Percentiles rank a stretch among this genome's conserved stretches.
Conservation (phyloP, 768 basidiomycete species). For the Clathrus columnatus region DNA sequence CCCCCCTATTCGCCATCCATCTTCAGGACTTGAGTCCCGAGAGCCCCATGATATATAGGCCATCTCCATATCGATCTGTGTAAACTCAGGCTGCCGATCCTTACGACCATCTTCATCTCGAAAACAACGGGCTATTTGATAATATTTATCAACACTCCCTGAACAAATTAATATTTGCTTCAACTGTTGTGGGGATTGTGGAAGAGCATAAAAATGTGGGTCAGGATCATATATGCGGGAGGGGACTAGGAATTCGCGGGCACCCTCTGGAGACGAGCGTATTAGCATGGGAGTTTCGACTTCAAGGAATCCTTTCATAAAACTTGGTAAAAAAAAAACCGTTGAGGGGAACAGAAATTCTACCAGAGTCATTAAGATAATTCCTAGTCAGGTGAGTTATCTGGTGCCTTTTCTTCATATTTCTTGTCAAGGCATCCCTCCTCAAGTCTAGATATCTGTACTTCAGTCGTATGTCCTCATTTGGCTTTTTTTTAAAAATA, state of each 20-base stretch:
- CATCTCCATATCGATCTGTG: conserved; percentile 95
- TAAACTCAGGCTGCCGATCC: conserved; percentile 95
- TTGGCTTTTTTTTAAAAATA: conserved; percentile 42
- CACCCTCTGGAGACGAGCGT: conserved; percentile 89
- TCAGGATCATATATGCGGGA: conserved; percentile 39
- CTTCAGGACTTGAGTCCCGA: conserved; percentile 14
- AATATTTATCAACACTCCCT: conserved; percentile 84
- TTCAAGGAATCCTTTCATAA: conserved; percentile 68
- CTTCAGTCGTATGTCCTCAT: conserved; percentile 76
- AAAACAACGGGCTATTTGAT: conserved; percentile 90
- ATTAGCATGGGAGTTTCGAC: conserved; percentile 90
- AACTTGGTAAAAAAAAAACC: conserved; percentile 12
- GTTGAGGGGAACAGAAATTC: conserved; percentile 18
- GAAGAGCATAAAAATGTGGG: conserved; percentile 71
- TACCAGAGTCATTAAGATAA: conserved; percentile 66
- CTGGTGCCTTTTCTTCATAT: conserved; percentile 71
- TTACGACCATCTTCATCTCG: conserved; percentile 92
- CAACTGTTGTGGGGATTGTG: conserved; percentile 93
- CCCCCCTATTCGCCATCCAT: conserved; percentile 80
- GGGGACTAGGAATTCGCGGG: conserved; percentile 88
- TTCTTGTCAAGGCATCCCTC: conserved; percentile 59
- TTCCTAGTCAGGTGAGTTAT: conserved; percentile 75
- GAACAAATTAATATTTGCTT: conserved; percentile 91
- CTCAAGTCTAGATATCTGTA: conserved; percentile 89
- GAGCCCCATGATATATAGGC: conserved; percentile 83